Percentiles rank a stretch among this genome's conserved stretches.
Evolutionary conservation across 129 eudicot genomes (phyloP).

Genomic region (Flaveria sonorensis): DNA sequence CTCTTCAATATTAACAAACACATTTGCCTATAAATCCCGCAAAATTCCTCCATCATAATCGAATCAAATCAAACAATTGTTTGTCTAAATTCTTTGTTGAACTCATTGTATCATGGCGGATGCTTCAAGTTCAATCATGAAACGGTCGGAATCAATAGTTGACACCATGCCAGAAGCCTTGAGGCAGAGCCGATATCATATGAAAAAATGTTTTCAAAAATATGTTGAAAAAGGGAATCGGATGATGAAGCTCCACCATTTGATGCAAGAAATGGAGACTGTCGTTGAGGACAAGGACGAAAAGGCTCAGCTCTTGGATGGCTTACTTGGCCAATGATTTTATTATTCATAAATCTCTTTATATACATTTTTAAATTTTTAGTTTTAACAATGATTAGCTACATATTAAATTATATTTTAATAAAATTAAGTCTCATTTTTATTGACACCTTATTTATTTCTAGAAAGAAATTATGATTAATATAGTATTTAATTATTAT

Average conservation of each 20-base stretch:
- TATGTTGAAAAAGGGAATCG: constrained; percentile 73
- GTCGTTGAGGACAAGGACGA: constrained; percentile 67
- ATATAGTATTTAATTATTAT: too few relatives aligned
- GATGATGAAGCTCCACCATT: constrained; percentile 70
- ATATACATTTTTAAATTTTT: too few relatives aligned
- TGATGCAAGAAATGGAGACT: constrained; percentile 81
- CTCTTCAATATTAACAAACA: constrained; percentile 10
- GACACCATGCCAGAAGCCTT: constrained; percentile 96
- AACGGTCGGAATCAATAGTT: constrained; percentile 65
- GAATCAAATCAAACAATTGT: not conserved
- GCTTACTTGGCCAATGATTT: constrained; percentile 88
- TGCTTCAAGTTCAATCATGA: constrained; percentile 53
- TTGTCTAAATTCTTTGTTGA: constrained; percentile 10
- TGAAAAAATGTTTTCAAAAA: constrained; percentile 83
- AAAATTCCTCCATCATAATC: constrained; percentile 6
- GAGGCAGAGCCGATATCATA: constrained; percentile 88
- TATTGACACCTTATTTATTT: too few relatives aligned
- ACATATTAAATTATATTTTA: too few relatives aligned
- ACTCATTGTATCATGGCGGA: constrained; percentile 53
- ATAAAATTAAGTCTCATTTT: too few relatives aligned
- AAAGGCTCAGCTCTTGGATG: constrained; percentile 67
- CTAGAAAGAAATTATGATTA: too few relatives aligned
- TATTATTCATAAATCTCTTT: too few relatives aligned
- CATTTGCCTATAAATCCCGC: constrained; percentile 40
- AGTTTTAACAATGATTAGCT: too few relatives aligned